Evolutionary conservation across 148 eudicot genomes (phyloP), one percentile per base, ranked within the genome.

Genomic region (Cornus florida): DNA sequence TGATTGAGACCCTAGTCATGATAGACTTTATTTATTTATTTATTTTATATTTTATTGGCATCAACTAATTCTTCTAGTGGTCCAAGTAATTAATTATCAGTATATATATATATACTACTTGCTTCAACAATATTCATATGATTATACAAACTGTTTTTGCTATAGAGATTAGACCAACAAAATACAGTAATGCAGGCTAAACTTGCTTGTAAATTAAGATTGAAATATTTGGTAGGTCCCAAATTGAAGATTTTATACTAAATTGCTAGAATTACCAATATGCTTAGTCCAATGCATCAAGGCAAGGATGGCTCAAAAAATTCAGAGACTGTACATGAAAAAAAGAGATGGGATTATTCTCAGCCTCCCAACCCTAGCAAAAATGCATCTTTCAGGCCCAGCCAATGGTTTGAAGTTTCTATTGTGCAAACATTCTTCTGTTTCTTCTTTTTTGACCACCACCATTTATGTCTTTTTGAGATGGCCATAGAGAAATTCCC

Each of bases 361-460:
- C 59, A 53, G 59, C 59, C 59, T 53, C 59, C 59, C 53, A 48
- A 46, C 11, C 53, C 59, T 16, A 53, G 2, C 19, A 53, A 11
- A 62, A 17, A 19, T 62, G 7, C 66, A 62, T 62, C 66, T 62
- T 17, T 62, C 66, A 5, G 66, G 66, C 9, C 10, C 66, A 8
- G 64, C 64, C 8, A 57, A 57, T 57, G 17, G 64, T 57, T 57
- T 57, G 4, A 13, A 13, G 13, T 2, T n/a, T 57, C 13, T 57
- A 75, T 75, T 75, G 53, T 64, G 39, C 78, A 62, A 64, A 22
- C 70, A 62, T 75, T 75, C 77, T 32, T 19, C 12, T 38, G 7
- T 35, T 35, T 75, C 23, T 8, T 22, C 77, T 69, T 75, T 75
- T 70, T 75, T 75, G 70, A 64, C 78, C 78, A 75, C 1, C 33